A percentile compares a stretch with the other conserved stretches of the same genome.
Evolutionary conservation across 257 asterid species (phyloP).

Genomic region (Knoxia roxburghii): DNA sequence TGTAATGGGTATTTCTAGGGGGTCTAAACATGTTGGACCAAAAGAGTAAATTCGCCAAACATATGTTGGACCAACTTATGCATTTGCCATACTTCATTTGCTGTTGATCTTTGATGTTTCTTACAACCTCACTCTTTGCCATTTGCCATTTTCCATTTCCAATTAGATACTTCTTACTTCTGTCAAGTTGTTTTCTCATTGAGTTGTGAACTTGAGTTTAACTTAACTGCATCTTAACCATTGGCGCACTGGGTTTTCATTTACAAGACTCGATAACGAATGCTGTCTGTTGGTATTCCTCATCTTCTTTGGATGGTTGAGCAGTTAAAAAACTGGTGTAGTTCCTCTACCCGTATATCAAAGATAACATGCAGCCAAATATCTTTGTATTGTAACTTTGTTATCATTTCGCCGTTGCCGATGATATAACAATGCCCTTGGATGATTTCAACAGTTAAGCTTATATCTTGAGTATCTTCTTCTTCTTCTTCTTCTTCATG

Average conservation of each 20-base stretch:
- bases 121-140: background rate
- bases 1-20: too few relatives aligned
- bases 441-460: background rate
- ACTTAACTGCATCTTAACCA: background rate
- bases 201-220: background rate
- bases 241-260: background rate
- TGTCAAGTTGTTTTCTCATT: background rate
- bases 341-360: background rate
- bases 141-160: background rate
- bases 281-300: background rate
- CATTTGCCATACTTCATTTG: background rate
- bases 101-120: background rate
- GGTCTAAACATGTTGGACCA: too few relatives aligned
- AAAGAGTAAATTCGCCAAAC: too few relatives aligned
- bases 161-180: background rate
- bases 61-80: too few relatives aligned
- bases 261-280: background rate
- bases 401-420: background rate
- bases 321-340: background rate
- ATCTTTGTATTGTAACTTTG: background rate
- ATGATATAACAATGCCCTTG: background rate
- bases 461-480: constrained; percentile 7
- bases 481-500: too few relatives aligned
- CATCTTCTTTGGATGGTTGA: background rate
- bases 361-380: background rate